Base-by-base conservation (phyloP, 768 basidiomycete genomes). In the Leccinum subtestaceum region DNA sequence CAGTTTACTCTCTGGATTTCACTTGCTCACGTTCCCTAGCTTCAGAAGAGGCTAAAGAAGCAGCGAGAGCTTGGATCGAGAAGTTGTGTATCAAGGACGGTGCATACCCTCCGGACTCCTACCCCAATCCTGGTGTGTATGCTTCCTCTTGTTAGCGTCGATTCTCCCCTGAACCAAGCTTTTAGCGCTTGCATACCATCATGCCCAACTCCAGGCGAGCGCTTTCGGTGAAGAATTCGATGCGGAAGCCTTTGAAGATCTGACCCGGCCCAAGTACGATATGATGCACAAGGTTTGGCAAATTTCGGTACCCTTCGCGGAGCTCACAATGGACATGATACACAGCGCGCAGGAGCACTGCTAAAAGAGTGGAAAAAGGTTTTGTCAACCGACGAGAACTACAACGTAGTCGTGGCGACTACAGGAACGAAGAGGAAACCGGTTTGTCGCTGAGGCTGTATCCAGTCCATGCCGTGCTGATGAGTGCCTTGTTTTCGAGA, bases 141-240 rank as follows among this genome's bases (percentile, higher is more conserved):
- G 12, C 34, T 27, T 55, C 12, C 12, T 23, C 4, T 32, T 4
- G 10, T 27, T 29, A 5, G 3, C 48, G 12, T 32, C 11, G 12
- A 3, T 12, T 31, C 27, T 40, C 34, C 29, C n/a, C 29, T 54
- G 12, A 56, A 38, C 19, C 19, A 2, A 12, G 15, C 5, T 13
- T 38, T 23, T 4, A 70, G 67, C 91, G 5, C 81, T 98, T 55
- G 88, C 88, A 12, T 93, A 84, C 64, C 92, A 95, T 69, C 94
- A 95, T 71, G 90, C 85, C 19, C 91, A 95, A 67, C 81, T 98
- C 8, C 87, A 97, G 74, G 93, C 96, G 8, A 87, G 85, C 55
- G 97, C 97, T 0, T 95, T 98, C 75, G 86, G 91, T 53, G 92
- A 97, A 68, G 85, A 94, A 59, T 97, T 88, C 62, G 86, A 96